phyloP scores from a whole-genome alignment of 352 stramenopile genomes.

The Blastocystis hominis region DNA sequence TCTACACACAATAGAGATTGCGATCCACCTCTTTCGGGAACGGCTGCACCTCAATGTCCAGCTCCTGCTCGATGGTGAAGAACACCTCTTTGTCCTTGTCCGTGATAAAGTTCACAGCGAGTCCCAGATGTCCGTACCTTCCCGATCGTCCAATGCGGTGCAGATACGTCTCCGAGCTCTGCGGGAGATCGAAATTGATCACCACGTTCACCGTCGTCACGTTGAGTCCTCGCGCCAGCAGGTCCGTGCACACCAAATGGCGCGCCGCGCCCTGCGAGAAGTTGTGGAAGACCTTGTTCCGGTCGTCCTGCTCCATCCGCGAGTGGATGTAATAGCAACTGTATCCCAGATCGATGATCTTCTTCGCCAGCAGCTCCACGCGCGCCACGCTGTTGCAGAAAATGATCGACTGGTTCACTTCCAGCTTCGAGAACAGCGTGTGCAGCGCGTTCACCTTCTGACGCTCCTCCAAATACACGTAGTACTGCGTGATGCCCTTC shows the following conservation, averaged over 20 bases:
- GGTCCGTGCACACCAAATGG: constrained; percentile 89
- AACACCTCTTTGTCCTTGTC: constrained; percentile 94
- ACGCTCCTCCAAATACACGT: constrained; percentile 95
- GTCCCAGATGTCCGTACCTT: constrained; percentile 91
- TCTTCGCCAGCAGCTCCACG: constrained; percentile 95
- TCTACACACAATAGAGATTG: constrained; percentile 88
- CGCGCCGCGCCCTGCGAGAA: constrained; percentile 92
- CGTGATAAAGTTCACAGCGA: constrained; percentile 99
- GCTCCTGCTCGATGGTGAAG: constrained; percentile 94
- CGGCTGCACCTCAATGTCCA: constrained; percentile 95
- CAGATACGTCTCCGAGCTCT: constrained; percentile 98
- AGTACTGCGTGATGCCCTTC: constrained; percentile 97
- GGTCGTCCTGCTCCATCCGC: constrained; percentile 97
- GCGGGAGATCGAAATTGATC: constrained; percentile 99
- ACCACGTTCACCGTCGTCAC: constrained; percentile 99
- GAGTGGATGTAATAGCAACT: constrained; percentile 99
- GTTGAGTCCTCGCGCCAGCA: constrained; percentile 98
- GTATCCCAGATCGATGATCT: constrained; percentile 96
- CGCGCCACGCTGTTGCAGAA: constrained; percentile 99
- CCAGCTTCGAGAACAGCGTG: constrained; percentile 94
- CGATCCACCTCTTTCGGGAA: constrained; percentile 94
- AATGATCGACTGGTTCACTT: constrained; percentile 99
- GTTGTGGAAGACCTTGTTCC: constrained; percentile 98
- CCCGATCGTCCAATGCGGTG: constrained; percentile 95
- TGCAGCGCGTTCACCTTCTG: constrained; percentile 99